These are phyloP conservation scores for Periconia sp. DNA, from an alignment of 2,329 filamentous ascomycete species.

Conservation along the genomic window DNA sequence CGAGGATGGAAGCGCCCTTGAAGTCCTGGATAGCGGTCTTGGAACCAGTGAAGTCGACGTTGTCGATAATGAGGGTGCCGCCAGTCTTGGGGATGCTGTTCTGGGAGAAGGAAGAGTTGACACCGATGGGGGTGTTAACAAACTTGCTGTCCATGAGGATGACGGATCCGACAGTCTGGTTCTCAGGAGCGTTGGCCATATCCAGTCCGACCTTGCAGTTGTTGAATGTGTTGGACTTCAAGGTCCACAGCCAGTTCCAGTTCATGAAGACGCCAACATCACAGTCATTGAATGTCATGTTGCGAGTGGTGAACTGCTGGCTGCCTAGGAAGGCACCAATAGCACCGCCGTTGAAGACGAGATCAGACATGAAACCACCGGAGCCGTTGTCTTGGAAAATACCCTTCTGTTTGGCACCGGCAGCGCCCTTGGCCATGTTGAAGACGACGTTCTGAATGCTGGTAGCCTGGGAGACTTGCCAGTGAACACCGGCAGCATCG, in stretches of 20 bases:
- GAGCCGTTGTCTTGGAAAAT: conserved; percentile 64
- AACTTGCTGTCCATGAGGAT: conserved; percentile 80
- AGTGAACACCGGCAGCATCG: conserved; percentile 60
- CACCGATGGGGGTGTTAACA: conserved; percentile 71
- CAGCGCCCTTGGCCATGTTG: conserved; percentile 51
- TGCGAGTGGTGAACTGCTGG: conserved; percentile 62
- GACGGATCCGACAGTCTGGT: conserved; percentile 82
- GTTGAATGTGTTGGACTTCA: conserved; percentile 50
- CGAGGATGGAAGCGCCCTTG: conserved; percentile 64
- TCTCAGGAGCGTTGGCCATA: conserved; percentile 56
- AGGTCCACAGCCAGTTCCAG: conserved; percentile 58
- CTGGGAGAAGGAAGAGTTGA: conserved; percentile 76
- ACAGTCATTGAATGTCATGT: conserved; percentile 54
- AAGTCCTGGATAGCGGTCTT: conserved; percentile 65
- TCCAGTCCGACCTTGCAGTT: conserved; percentile 52
- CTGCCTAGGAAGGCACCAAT: conserved; percentile 63
- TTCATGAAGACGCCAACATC: conserved; percentile 56
- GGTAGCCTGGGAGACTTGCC: conserved; percentile 68
- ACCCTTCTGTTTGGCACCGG: conserved; percentile 56
- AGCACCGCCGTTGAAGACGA: conserved; percentile 62
- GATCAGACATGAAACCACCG: conserved; percentile 62
- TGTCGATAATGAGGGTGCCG: conserved; percentile 82
- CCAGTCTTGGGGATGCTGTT: conserved; percentile 68
- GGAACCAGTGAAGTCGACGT: conserved; percentile 79
- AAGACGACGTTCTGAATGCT: conserved; percentile 65